phyloP scores from a whole-genome alignment of 148 eudicot genomes.

The Heliosperma pusillum region DNA sequence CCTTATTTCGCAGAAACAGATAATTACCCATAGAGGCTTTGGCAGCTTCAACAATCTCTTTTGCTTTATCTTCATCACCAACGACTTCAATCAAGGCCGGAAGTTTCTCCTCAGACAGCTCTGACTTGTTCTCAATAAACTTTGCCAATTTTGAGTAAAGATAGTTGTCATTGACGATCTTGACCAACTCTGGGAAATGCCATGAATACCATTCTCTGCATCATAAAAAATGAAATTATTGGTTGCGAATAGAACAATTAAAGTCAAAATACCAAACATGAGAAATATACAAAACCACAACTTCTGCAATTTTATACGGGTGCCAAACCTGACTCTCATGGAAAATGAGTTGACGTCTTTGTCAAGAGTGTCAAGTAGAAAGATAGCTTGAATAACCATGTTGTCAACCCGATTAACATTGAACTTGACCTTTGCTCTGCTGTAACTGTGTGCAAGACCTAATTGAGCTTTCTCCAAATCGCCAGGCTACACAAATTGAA shows the following conservation, averaged over 20 bases:
- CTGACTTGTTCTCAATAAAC: conserved; percentile 72
- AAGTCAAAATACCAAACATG: neutral
- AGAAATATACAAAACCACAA: too few relatives aligned
- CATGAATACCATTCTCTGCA: conserved; percentile 95
- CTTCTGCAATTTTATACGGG: too few relatives aligned
- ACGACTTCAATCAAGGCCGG: conserved; percentile 69
- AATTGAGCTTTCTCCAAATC: conserved; percentile 97
- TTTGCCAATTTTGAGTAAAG: conserved; percentile 82
- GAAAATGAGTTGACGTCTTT: conserved; percentile 88
- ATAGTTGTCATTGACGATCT: conserved; percentile 87
- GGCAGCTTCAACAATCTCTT: conserved; percentile 90
- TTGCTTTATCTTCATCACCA: conserved; percentile 97
- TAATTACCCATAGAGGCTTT: conserved; percentile 93
- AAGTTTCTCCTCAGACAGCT: conserved; percentile 65
- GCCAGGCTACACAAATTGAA: conserved; percentile 52
- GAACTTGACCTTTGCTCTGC: conserved; percentile 98
- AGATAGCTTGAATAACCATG: conserved; percentile 96
- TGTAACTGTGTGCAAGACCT: conserved; percentile 94
- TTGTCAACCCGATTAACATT: conserved; percentile 98
- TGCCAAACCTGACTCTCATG: conserved; percentile 99
- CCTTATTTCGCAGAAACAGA: neutral
- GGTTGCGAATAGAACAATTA: neutral
- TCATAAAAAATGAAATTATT: neutral
- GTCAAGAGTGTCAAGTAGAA: conserved; percentile 94
- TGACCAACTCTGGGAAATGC: conserved; percentile 95